phyloP scores from a whole-genome alignment of 1,284 basidiomycete genomes.

The Ganoderma resinaceum region DNA sequence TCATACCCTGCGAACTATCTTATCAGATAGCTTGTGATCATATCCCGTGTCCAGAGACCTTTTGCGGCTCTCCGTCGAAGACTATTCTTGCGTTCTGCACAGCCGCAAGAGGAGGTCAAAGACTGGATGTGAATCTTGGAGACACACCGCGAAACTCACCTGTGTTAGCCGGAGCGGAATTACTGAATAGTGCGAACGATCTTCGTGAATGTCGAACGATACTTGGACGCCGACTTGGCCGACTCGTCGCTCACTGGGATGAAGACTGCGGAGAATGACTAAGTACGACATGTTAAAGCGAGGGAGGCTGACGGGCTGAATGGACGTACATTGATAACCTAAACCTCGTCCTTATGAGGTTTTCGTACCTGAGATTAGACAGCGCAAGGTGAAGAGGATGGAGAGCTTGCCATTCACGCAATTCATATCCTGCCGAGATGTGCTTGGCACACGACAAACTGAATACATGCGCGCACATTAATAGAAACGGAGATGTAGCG shows the following conservation, averaged over 20 bases:
- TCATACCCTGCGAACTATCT: slow-evolving; percentile 7
- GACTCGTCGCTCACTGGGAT: not conserved
- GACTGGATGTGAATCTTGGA: not conserved
- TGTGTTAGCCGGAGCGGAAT: not conserved
- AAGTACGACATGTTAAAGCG: not conserved
- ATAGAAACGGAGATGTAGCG: not conserved
- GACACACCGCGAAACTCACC: not conserved
- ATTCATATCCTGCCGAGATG: not conserved
- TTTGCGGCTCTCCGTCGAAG: slow-evolving; percentile 12
- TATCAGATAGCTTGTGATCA: slow-evolving; percentile 19
- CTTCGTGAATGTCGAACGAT: not conserved
- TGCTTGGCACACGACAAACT: not conserved
- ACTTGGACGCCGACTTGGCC: not conserved
- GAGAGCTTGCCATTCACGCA: not conserved
- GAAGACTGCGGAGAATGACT: not conserved
- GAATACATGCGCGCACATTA: not conserved
- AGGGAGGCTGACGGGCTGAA: not conserved
- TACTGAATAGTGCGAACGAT: not conserved
- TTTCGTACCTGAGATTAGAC: not conserved
- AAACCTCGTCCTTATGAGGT: not conserved
- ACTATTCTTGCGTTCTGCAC: slow-evolving; percentile 5
- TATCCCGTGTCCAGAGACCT: not conserved
- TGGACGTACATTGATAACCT: not conserved
- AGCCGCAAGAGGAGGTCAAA: not conserved
- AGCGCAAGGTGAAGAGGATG: not conserved